Base-by-base conservation (phyloP, 148 eudicot genomes). In the Vaccinium corymbosum region DNA sequence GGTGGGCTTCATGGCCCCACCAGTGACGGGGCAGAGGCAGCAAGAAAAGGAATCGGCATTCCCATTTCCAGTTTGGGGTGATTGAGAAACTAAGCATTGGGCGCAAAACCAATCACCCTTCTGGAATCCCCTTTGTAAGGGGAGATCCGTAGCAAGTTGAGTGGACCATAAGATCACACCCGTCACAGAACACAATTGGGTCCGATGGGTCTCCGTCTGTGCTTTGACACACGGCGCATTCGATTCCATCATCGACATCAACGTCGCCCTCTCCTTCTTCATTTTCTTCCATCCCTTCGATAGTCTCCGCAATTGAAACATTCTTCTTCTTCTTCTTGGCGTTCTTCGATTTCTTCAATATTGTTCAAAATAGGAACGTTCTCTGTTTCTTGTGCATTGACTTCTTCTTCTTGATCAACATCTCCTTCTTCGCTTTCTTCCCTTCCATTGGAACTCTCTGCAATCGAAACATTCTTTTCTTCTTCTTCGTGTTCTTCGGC, bases 141-240 rank as follows among this genome's bases (percentile, higher is more conserved):
- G 99, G 99, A 22, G 88, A 81, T 1, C 99, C 99, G 20, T 94
- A 97, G 75, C 99, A 97, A 4, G 91, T 84, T 49, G 94, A 70
- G 82, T 97, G 99, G 48, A 93, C 99, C 99, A 93, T 97, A 0
- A 97, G 83, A 16, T 94, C 94, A 80, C 99, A 97, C 1, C 98
- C 98, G 62, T 97, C 99, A 81, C 99, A 97, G 80, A 97, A 89
- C 11, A 97, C 99, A 4, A 97, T 97, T 19, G 99, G 99, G 50
- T 94, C 97, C 17, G 81, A 73, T 61, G 94, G 95, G 79, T 97
- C 97, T 0, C 94, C 99, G 17, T 97, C 98, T 35, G 97, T 92
- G 90, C 97, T 94, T 14, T 87, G 90, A 78, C 99, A 97, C 2
- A 97, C 88, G 14, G 92, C 93, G 75, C 99, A 97, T 4, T 91